Percentiles rank a stretch among this genome's conserved stretches.
These are phyloP conservation scores for Colletotrichum musicola DNA, from an alignment of 2,329 filamentous ascomycete genomes.

Conservation along the genomic window DNA sequence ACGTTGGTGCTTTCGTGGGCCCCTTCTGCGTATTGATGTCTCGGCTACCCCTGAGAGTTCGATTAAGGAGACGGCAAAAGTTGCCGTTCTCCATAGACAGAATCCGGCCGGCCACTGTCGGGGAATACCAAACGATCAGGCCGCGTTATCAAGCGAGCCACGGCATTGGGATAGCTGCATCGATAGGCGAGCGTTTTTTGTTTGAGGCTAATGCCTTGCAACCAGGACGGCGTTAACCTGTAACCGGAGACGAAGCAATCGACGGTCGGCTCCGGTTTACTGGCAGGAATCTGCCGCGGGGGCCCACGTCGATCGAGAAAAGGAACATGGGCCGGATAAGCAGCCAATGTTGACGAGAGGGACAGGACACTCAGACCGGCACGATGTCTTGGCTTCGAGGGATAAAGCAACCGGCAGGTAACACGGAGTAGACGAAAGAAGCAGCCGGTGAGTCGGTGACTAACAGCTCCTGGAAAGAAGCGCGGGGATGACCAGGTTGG, in stretches of 20 bases:
- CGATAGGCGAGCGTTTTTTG: slow-evolving; percentile 2
- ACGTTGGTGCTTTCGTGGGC: not conserved
- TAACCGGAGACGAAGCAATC: not conserved
- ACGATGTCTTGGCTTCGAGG: not conserved
- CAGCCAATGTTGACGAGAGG: slow-evolving; percentile 13
- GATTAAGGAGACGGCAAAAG: slow-evolving; percentile 4
- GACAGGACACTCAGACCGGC: not conserved
- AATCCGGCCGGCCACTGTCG: too few relatives aligned
- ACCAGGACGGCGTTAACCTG: not conserved
- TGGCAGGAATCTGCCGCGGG: slow-evolving; percentile 3
- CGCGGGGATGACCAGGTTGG: slow-evolving; percentile 28
- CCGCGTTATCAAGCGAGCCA: slow-evolving; percentile 15
- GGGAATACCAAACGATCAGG: not conserved
- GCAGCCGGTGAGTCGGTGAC: slow-evolving; percentile 10
- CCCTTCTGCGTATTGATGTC: not conserved
- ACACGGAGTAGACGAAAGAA: not conserved
- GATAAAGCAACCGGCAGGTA: not conserved
- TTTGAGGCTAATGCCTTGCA: not conserved
- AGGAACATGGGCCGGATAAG: not conserved
- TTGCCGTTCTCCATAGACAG: not conserved
- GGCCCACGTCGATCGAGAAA: slow-evolving; percentile 14
- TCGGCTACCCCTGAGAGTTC: not conserved
- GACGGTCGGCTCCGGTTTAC: slow-evolving; percentile 12
- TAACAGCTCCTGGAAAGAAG: slow-evolving; percentile 21
- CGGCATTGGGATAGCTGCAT: slow-evolving; percentile 16